These are phyloP conservation scores for Penicillium dipodomyicola DNA, from an alignment of 495 filamentous ascomycete genomes.

Conservation along the genomic window DNA sequence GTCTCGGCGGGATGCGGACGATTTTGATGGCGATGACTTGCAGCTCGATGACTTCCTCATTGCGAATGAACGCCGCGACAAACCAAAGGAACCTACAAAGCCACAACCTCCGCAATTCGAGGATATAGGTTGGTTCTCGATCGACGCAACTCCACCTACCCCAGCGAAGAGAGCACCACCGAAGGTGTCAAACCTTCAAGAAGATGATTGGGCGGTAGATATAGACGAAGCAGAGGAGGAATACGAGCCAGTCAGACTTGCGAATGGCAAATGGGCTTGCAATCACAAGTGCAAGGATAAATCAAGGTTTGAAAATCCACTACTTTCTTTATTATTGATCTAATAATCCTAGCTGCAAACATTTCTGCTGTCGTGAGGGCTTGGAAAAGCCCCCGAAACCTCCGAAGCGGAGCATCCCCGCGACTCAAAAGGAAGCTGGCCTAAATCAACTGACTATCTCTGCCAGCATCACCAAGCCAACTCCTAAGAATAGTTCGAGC, in stretches of 20 bases:
- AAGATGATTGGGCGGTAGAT: slow-evolving; percentile 13
- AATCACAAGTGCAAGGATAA: slow-evolving; percentile 81
- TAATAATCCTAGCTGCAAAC: slow-evolving; percentile 61
- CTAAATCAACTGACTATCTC: slow-evolving; percentile 32
- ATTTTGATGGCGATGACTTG: slow-evolving; percentile 57
- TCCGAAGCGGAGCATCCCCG: slow-evolving; percentile 27
- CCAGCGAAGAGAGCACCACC: background rate
- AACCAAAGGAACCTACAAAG: slow-evolving; percentile 1
- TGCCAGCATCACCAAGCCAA: slow-evolving; percentile 31
- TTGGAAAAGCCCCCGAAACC: slow-evolving; percentile 71
- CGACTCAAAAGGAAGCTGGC: slow-evolving; percentile 20
- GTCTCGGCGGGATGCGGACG: slow-evolving; percentile 28
- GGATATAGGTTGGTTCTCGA: slow-evolving; percentile 22
- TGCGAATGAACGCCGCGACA: slow-evolving; percentile 24
- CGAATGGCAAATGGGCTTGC: slow-evolving; percentile 85
- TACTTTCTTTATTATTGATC: slow-evolving; percentile 8
- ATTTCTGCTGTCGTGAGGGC: slow-evolving; percentile 87
- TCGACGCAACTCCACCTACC: slow-evolving; percentile 17
- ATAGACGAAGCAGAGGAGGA: slow-evolving; percentile 22
- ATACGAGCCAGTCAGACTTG: slow-evolving; percentile 53
- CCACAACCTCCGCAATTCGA: background rate
- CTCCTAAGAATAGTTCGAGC: background rate
- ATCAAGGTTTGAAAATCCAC: slow-evolving; percentile 50
- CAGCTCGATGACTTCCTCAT: slow-evolving; percentile 55
- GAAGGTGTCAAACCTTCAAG: background rate